phyloP scores from a whole-genome alignment of 768 basidiomycete genomes.

The Chalciporus chontae region DNA sequence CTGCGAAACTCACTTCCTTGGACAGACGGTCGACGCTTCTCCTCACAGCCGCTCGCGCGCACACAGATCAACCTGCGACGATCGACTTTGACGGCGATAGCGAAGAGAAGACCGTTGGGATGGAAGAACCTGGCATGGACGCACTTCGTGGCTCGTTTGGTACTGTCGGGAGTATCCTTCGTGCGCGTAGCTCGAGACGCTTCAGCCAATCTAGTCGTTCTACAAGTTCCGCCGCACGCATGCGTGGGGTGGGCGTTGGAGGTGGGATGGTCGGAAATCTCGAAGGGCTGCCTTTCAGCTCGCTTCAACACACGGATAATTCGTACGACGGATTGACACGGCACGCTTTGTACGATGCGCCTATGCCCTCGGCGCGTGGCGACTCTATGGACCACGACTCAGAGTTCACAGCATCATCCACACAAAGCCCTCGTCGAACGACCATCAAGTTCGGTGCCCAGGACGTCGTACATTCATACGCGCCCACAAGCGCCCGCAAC shows the following conservation, averaged over 20 bases:
- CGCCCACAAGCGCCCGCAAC: constrained; percentile 42
- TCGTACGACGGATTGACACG: constrained; percentile 56
- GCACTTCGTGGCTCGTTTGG: constrained; percentile 90
- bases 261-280: constrained; percentile 28
- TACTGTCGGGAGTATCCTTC: constrained; percentile 86
- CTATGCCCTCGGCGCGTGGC: constrained; percentile 49
- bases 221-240: constrained; percentile 18
- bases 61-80: constrained; percentile 52
- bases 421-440: constrained; percentile 37
- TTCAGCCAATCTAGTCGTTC: constrained; percentile 45
- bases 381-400: constrained; percentile 41
- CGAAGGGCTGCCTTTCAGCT: constrained; percentile 21
- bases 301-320: constrained; percentile 30
- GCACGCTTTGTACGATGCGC: constrained; percentile 87
- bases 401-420: constrained; percentile 23
- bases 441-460: constrained; percentile 76
- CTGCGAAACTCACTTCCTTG: constrained; percentile 68
- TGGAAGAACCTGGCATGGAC: constrained; percentile 93
- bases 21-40: constrained; percentile 90
- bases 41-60: constrained; percentile 75
- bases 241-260: constrained; percentile 22
- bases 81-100: constrained; percentile 45
- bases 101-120: constrained; percentile 52
- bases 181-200: constrained; percentile 54
- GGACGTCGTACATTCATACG: constrained; percentile 75